These are phyloP conservation scores for Zostera marina DNA, from an alignment of 116 monocot genomes.

Conservation along the genomic window DNA sequence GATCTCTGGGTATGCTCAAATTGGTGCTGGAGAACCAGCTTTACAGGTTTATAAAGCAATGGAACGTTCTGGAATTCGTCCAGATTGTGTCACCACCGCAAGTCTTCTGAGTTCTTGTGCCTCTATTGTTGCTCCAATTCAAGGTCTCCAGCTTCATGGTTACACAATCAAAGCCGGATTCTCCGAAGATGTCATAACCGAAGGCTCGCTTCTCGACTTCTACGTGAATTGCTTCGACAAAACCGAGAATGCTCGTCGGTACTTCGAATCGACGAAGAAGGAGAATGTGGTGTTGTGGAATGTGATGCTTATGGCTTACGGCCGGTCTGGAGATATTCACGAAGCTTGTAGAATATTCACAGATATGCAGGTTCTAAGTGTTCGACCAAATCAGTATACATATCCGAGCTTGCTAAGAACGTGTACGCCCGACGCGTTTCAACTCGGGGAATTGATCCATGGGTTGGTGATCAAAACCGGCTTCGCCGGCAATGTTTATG, in stretches of 20 bases:
- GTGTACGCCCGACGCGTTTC: slow-evolving; percentile 35
- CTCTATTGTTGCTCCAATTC: slow-evolving; percentile 26
- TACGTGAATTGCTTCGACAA: slow-evolving; percentile 73
- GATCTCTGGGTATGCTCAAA: slow-evolving; percentile 51
- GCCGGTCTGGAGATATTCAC: slow-evolving; percentile 36
- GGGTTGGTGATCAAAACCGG: slow-evolving; percentile 44
- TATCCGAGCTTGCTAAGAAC: slow-evolving; percentile 79
- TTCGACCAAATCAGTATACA: slow-evolving; percentile 61
- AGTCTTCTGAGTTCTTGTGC: slow-evolving; percentile 59
- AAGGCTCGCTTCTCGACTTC: slow-evolving; percentile 78
- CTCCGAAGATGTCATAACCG: slow-evolving; percentile 51
- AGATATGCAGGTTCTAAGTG: slow-evolving; percentile 38
- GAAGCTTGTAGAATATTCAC: slow-evolving; percentile 48
- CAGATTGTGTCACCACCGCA: slow-evolving; percentile 59
- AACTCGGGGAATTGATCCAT: slow-evolving; percentile 71
- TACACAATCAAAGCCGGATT: slow-evolving; percentile 53
- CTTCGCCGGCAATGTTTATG: slow-evolving; percentile 48
- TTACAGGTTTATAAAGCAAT: slow-evolving; percentile 35
- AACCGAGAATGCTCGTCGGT: slow-evolving; percentile 34
- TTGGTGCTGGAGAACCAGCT: slow-evolving; percentile 33
- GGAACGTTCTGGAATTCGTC: slow-evolving; percentile 32
- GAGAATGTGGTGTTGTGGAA: slow-evolving; percentile 87
- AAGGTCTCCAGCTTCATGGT: slow-evolving; percentile 59
- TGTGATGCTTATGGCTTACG: slow-evolving; percentile 81
- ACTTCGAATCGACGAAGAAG: slow-evolving; percentile 31